Conservation (phyloP, 805 yeast genomes). For the Phaffomyces thermotolerans region DNA sequence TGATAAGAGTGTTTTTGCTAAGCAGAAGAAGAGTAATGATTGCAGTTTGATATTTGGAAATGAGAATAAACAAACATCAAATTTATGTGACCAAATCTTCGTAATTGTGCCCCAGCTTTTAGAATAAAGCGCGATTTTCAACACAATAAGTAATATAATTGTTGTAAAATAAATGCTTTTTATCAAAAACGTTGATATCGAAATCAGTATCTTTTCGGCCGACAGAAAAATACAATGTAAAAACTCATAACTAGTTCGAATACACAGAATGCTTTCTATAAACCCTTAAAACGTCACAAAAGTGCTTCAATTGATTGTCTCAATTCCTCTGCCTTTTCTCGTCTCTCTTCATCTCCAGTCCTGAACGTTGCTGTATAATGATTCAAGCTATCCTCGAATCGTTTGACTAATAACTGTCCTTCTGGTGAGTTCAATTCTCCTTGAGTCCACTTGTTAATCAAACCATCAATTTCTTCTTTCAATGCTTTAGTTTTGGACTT, state of each 20-base stretch:
- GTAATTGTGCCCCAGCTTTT: too few species aligned
- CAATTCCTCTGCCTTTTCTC: constrained; percentile 10
- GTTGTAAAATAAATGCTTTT: too few species aligned
- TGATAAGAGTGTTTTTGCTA: too few species aligned
- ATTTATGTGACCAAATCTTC: too few species aligned
- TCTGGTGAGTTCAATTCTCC: constrained; percentile 15
- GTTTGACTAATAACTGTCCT: constrained; percentile 9
- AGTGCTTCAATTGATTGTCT: constrained; percentile 15
- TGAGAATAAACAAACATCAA: too few species aligned
- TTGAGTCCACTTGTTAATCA: constrained; percentile 17
- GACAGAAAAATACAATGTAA: too few species aligned
- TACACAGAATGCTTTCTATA: not conserved
- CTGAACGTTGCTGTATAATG: constrained; percentile 11
- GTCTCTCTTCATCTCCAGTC: constrained; percentile 2
- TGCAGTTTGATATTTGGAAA: too few species aligned
- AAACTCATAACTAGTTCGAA: not conserved
- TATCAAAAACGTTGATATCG: not conserved
- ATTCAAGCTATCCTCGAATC: constrained; percentile 14
- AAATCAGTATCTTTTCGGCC: too few species aligned
- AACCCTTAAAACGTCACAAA: not conserved
- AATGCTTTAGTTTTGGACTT: constrained; percentile 2
- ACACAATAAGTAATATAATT: not conserved
- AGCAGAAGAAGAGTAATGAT: too few species aligned
- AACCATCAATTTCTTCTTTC: constrained; percentile 17
- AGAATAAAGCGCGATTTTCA: too few species aligned